Evolutionary conservation across 192 early-diverging fungal species (phyloP), one percentile per base, ranked within the genome.

Genomic region (Radiomyces spectabilis): DNA sequence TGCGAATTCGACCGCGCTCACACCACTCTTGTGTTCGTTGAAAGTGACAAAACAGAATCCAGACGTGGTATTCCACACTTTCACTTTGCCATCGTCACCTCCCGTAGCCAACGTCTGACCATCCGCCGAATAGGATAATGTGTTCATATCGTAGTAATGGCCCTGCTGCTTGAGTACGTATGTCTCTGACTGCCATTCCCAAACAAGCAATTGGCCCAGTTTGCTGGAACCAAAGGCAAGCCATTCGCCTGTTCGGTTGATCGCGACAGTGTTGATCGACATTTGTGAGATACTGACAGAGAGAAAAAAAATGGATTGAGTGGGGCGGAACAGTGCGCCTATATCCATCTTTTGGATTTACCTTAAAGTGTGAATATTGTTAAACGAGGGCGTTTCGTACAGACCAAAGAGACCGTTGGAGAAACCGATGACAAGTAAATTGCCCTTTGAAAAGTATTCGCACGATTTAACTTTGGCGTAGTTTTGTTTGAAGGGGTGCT

Each of bases 161-260:
- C 95, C 97, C 70, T 99, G 97, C 69, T 99, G 97, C 68, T 98
- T 99, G 40, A 99, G 76, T 34, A 99, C 88, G 61, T 99, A 98
- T 1, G 95, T 89, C 63, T 99, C 97, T 41, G 93, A 96, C 72
- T 96, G 91, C 97, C 97, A 99, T 68, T 99, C 97, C 97, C 97
- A 99, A 12, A 99, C 94, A 31, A 98, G 71, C 38, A 99, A 83
- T 73, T 99, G 97, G 5, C 94, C 94, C 9, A 97, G 79, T 58
- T 78, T 79, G 21, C 91, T 80, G 32, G 84, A 91, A 22, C 94
- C 97, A 71, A 99, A 92, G 1, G 92, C 95, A 26, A 99, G 72
- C 97, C 97, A 99, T 68, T 99, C 97, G 42, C 95, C 94, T 0
- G 88, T 78, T 5, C 81, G 68, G 69, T 92, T 96, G 55, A 99